These are phyloP conservation scores for Ustilago esculenta DNA, from an alignment of 1,284 basidiomycete species.

Conservation along the genomic window DNA sequence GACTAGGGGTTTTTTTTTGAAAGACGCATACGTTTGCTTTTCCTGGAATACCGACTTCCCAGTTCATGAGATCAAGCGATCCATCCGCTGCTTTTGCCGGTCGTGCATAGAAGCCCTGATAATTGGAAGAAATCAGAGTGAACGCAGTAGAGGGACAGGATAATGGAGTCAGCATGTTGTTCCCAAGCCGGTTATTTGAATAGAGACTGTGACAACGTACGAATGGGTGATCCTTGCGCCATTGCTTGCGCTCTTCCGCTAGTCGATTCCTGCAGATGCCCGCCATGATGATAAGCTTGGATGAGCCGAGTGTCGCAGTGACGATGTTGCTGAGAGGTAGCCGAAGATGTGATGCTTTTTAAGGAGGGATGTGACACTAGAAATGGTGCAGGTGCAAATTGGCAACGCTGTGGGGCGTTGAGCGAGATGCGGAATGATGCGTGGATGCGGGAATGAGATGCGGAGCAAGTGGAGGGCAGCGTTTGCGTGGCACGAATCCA, in stretches of 20 bases:
- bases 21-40: slow-evolving; percentile 66
- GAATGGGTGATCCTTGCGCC: slow-evolving; percentile 98
- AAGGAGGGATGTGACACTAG: too few species aligned
- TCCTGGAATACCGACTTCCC: slow-evolving; percentile 82
- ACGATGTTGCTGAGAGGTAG: not conserved
- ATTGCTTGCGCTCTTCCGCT: slow-evolving; percentile 97
- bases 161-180: too few species aligned
- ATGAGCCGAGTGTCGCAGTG: too few species aligned
- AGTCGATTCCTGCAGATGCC: slow-evolving; percentile 70
- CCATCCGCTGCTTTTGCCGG: slow-evolving; percentile 89
- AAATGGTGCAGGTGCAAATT: too few species aligned
- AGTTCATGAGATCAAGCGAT: slow-evolving; percentile 93
- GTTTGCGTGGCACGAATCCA: not conserved
- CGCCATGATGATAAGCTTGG: slow-evolving; percentile 26
- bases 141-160: not conserved
- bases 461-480: not conserved
- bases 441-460: not conserved
- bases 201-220: too few species aligned
- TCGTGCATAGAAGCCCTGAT: slow-evolving; percentile 93
- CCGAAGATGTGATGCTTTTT: too few species aligned
- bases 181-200: too few species aligned
- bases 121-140: not conserved
- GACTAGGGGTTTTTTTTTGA: too few species aligned
- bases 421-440: not conserved
- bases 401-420: not conserved